Evolutionary conservation across 306 rosid genomes (phyloP).

Genomic region (Arachis stenosperma): DNA sequence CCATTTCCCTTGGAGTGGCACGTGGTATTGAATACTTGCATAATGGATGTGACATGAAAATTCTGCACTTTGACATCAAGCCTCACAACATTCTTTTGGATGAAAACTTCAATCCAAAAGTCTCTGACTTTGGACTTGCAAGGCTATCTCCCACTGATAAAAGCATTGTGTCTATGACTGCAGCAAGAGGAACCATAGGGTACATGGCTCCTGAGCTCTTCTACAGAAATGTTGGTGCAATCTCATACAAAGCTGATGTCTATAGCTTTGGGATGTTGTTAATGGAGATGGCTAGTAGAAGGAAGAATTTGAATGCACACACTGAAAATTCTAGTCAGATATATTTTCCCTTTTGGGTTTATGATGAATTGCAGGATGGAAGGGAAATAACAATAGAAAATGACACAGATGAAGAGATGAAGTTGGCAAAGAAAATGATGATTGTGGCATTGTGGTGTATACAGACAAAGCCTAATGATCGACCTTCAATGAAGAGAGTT

Average conservation of each 20-base stretch:
- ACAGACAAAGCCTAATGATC: constrained; percentile 36
- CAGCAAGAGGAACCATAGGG: constrained; percentile 46
- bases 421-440: constrained; percentile 34
- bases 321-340: constrained; percentile 35
- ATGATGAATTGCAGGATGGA: constrained; percentile 20
- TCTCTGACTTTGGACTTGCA: constrained; percentile 47
- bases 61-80: constrained; percentile 47
- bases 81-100: constrained; percentile 42
- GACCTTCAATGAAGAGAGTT: constrained; percentile 43
- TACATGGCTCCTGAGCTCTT: constrained; percentile 43
- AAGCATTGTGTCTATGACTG: constrained; percentile 32
- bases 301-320: constrained; percentile 28
- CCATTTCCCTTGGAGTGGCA: constrained; percentile 33
- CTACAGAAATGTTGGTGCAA: constrained; percentile 31
- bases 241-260: constrained; percentile 42
- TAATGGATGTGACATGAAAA: constrained; percentile 41
- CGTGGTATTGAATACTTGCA: constrained; percentile 28
- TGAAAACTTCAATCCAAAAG: constrained; percentile 37
- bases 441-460: constrained; percentile 47
- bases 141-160: constrained; percentile 31
- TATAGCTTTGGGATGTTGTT: constrained; percentile 50
- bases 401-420: constrained; percentile 23
- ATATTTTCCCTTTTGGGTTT: constrained; percentile 42
- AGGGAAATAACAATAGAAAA: background rate
- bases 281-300: constrained; percentile 37